Evolutionary conservation across 192 early-diverging fungal species (phyloP).

Genomic region (Dimargaris verticillata): DNA sequence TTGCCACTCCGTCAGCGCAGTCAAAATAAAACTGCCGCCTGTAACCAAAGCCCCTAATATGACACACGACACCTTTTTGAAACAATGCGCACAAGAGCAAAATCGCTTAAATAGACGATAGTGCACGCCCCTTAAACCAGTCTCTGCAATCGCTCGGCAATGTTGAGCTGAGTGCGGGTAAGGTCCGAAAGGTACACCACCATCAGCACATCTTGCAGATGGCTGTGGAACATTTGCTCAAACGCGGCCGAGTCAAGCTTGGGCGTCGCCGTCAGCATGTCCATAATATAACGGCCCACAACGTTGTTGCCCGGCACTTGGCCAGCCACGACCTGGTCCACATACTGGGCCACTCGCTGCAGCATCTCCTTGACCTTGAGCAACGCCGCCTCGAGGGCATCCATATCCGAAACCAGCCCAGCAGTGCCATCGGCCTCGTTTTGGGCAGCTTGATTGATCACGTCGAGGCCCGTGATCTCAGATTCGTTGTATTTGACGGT

Average conservation of each 20-base stretch:
- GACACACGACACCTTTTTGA: no score
- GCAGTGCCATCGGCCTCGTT: conserved; percentile 31
- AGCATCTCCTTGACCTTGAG: conserved; percentile 67
- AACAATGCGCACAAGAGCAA: no score
- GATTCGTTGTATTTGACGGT: conserved; percentile 82
- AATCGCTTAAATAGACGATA: no score
- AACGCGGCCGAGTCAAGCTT: conserved; percentile 71
- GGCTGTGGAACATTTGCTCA: conserved; percentile 84
- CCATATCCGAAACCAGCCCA: conserved; percentile 71
- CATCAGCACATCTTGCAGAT: conserved; percentile 90
- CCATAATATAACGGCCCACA: conserved; percentile 84
- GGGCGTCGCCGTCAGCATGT: conserved; percentile 79
- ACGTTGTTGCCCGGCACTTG: conserved; percentile 45
- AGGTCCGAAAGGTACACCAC: conserved; percentile 91
- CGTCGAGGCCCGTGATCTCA: conserved; percentile 52
- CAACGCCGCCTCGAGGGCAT: conserved; percentile 68
- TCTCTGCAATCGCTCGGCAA: conserved; percentile 78
- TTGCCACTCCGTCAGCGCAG: no score
- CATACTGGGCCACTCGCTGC: conserved; percentile 63
- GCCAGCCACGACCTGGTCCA: conserved; percentile 37
- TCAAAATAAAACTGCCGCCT: no score
- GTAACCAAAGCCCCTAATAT: no score
- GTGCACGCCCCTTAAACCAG: conserved; percentile 32
- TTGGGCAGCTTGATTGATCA: conserved; percentile 14
- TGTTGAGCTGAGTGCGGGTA: conserved; percentile 84